Evolutionary conservation across 805 yeast genomes (phyloP), one percentile per base, ranked within the genome.

Genomic region (Suhomyces tanzawaensis): DNA sequence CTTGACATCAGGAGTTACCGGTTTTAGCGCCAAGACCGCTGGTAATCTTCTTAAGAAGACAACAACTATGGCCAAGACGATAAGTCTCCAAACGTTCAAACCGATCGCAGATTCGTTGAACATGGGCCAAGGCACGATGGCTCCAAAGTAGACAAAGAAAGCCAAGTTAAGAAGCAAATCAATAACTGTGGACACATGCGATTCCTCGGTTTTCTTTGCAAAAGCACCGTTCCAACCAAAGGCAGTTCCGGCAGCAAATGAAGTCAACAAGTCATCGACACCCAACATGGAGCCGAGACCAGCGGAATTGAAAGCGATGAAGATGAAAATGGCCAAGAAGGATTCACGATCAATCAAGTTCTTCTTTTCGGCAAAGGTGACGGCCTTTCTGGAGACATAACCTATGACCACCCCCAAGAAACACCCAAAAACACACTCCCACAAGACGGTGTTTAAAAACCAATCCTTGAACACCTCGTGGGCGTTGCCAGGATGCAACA

Each of bases 221-320:
- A 87, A 87, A 80, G 89, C 77, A 9, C 95, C 96, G 57, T 86
- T 90, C 96, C 96, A 89, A 1, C 95, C 78, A 59, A 89, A 90
- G 2, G 96, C 86, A 3, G 95, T 81, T 17, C 97, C 97, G 0
- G 96, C 96, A 3, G 95, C 82, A 63, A 90, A 90, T 3, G 95
- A 81, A 3, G 85, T 95, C 44, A 89, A 71, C 51, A 89, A 72
- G 61, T 89, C 97, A 58, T 89, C 96, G 9, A 82, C 87, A 17
- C 96, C 96, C 30, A 87, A 67, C 56, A 87, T 79, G 7, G 95
- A 77, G 5, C 96, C 96, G 40, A 86, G 74, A 1, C 97, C 97
- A 2, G 95, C 90, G 44, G 95, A 86, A 52, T 81, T 80, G 44
- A 89, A 73, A 0, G 96, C 85, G 39, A 90, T 64, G 19, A 87